A percentile compares a stretch with the other conserved stretches of the same genome.
Evolutionary conservation across 2,329 filamentous ascomycete genomes (phyloP).

Genomic region (Exserohilum turcica): DNA sequence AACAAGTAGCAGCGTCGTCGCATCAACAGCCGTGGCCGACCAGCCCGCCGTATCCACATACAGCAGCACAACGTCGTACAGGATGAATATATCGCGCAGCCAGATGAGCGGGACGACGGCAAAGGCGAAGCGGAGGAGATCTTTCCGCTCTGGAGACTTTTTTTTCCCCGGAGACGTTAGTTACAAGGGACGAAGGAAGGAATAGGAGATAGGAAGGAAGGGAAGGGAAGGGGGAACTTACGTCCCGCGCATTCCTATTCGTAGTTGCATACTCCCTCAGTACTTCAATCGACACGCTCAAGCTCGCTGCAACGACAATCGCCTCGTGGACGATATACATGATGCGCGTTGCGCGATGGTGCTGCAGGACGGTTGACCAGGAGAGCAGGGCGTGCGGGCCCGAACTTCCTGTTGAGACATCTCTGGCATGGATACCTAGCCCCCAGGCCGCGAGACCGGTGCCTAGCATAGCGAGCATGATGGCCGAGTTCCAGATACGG

Average conservation of each 20-base stretch:
- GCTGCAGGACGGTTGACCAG: constrained; percentile 2
- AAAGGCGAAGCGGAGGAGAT: constrained; percentile 8
- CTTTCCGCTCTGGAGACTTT: constrained; percentile 9
- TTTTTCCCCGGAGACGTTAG: background rate
- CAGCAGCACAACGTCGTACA: constrained; percentile 9
- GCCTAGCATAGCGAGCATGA: constrained; percentile 7
- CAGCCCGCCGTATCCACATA: constrained; percentile 2
- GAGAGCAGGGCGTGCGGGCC: background rate
- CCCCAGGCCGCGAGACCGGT: constrained; percentile 11
- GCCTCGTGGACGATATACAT: constrained; percentile 9
- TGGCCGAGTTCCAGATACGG: constrained; percentile 7
- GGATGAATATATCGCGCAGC: constrained; percentile 12
- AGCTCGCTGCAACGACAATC: constrained; percentile 5
- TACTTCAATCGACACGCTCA: constrained; percentile 8
- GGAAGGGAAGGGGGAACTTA: background rate
- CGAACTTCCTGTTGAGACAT: background rate
- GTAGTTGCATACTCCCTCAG: constrained; percentile 6
- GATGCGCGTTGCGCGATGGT: background rate
- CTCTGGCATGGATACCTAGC: background rate
- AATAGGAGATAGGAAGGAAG: background rate
- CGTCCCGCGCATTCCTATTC: constrained; percentile 4
- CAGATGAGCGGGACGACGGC: constrained; percentile 9
- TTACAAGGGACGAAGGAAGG: no score
- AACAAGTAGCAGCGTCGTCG: constrained; percentile 6
- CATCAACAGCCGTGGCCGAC: background rate